These are phyloP conservation scores for Luzula sylvatica DNA, from an alignment of 176 grass and related monocot species.

Conservation along the genomic window DNA sequence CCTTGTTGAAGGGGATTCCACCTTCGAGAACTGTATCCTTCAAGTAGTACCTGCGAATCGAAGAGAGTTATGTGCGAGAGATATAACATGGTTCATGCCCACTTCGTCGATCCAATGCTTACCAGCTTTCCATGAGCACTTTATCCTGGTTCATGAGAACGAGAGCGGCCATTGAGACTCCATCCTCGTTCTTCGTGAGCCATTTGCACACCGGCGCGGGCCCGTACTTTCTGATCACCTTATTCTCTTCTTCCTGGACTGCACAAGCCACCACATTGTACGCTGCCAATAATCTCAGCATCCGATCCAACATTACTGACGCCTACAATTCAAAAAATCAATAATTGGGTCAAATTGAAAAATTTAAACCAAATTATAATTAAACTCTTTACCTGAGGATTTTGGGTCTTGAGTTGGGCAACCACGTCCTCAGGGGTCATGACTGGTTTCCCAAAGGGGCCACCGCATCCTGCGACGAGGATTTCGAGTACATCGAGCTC, in stretches of 20 bases:
- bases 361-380: too few relatives aligned
- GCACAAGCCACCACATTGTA: conserved; percentile 52
- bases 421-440: conserved; percentile 46
- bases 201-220: conserved; percentile 60
- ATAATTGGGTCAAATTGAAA: not conserved
- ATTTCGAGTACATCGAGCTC: conserved; percentile 75
- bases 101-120: conserved; percentile 1
- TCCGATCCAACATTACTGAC: conserved; percentile 75
- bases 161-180: conserved; percentile 84
- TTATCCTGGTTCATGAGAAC: conserved; percentile 91
- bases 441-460: not conserved
- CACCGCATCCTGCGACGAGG: conserved; percentile 23
- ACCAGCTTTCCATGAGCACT: conserved; percentile 98
- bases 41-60: conserved; percentile 52
- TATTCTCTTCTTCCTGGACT: conserved; percentile 31
- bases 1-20: conserved; percentile 98
- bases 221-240: conserved; percentile 27
- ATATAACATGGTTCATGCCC: not conserved
- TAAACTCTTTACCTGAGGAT: conserved; percentile 28
- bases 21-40: conserved; percentile 78
- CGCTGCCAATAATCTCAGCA: conserved; percentile 62
- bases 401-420: conserved; percentile 32
- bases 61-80: not conserved
- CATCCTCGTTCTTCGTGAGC: conserved; percentile 78
- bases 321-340: conserved; percentile 17